phyloP scores from a whole-genome alignment of 2,329 filamentous ascomycete species.

The Xylariomycetidae sp. region DNA sequence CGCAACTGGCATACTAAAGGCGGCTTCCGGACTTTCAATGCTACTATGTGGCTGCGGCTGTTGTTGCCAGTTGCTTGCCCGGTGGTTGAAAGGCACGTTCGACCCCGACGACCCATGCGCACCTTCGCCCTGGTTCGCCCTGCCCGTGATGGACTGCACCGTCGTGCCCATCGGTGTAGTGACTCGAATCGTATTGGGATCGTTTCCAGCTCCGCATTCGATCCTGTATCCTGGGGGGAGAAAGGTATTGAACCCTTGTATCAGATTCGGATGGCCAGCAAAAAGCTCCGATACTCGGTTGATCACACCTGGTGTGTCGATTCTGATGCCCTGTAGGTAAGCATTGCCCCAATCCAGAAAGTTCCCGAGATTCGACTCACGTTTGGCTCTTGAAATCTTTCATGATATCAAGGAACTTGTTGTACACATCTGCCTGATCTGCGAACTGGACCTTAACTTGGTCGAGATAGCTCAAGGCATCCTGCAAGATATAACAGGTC shows the following conservation, averaged over 20 bases:
- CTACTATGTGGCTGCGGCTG: slow-evolving; percentile 49
- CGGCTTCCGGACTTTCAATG: slow-evolving; percentile 56
- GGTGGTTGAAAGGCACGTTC: slow-evolving; percentile 39
- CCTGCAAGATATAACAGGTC: slow-evolving; percentile 31
- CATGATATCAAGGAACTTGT: slow-evolving; percentile 96
- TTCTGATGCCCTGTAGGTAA: slow-evolving; percentile 44
- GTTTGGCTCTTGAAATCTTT: slow-evolving; percentile 99
- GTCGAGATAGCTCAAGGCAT: slow-evolving; percentile 89
- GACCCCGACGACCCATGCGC: slow-evolving; percentile 30
- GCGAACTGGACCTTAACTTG: slow-evolving; percentile 98
- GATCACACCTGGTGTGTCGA: slow-evolving; percentile 96
- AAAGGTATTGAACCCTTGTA: slow-evolving; percentile 98
- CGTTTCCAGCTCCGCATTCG: slow-evolving; percentile 88
- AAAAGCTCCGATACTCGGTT: slow-evolving; percentile 94
- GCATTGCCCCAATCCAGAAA: slow-evolving; percentile 9
- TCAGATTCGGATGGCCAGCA: slow-evolving; percentile 88
- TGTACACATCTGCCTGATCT: slow-evolving; percentile 95
- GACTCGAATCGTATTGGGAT: slow-evolving; percentile 92
- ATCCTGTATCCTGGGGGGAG: slow-evolving; percentile 93
- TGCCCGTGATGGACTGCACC: slow-evolving; percentile 72
- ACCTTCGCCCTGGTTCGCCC: slow-evolving; percentile 41
- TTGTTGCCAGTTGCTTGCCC: slow-evolving; percentile 48
- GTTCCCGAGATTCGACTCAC: slow-evolving; percentile 42
- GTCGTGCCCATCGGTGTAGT: slow-evolving; percentile 98
- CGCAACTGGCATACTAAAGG: slow-evolving; percentile 53